These are phyloP conservation scores for Isoetes taiwanensis DNA, from an alignment of 75 land plant species.

Conservation along the genomic window DNA sequence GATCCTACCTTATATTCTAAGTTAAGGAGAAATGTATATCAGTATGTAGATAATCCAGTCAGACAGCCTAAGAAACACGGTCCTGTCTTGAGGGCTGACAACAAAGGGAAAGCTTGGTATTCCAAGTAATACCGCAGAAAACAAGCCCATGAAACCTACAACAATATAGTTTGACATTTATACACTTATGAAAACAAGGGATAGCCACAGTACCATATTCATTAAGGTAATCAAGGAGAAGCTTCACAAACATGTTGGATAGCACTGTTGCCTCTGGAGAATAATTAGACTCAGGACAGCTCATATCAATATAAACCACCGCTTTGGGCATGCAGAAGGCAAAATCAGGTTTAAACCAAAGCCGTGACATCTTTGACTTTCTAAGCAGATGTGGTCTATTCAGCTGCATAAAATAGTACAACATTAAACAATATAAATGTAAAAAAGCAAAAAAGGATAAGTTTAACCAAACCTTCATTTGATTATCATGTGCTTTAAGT, in stretches of 20 bases:
- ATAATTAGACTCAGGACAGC: conserved; percentile 51
- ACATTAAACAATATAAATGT: not conserved
- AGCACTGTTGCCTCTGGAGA: conserved; percentile 80
- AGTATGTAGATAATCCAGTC: too few species aligned
- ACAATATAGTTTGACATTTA: too few species aligned
- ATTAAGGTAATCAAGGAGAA: conserved; percentile 83
- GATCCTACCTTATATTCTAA: too few species aligned
- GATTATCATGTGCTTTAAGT: conserved; percentile 43
- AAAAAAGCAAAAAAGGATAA: not conserved
- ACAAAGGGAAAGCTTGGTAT: too few species aligned
- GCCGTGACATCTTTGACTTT: conserved; percentile 48
- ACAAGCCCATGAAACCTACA: too few species aligned
- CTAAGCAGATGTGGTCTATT: conserved; percentile 42
- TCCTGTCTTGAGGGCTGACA: too few species aligned
- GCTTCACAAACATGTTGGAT: conserved; percentile 52
- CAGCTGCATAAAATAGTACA: conserved; percentile 20
- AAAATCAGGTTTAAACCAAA: conserved; percentile 86
- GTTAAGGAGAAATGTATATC: too few species aligned
- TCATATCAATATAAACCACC: conserved; percentile 58
- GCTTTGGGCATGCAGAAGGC: conserved; percentile 76
- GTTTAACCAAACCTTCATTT: not conserved
- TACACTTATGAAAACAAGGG: too few species aligned
- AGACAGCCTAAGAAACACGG: too few species aligned
- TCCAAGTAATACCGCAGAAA: too few species aligned
- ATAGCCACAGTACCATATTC: conserved; percentile 94